These are phyloP conservation scores for Euryodendron excelsum DNA, from an alignment of 148 eudicot species.

Conservation along the genomic window DNA sequence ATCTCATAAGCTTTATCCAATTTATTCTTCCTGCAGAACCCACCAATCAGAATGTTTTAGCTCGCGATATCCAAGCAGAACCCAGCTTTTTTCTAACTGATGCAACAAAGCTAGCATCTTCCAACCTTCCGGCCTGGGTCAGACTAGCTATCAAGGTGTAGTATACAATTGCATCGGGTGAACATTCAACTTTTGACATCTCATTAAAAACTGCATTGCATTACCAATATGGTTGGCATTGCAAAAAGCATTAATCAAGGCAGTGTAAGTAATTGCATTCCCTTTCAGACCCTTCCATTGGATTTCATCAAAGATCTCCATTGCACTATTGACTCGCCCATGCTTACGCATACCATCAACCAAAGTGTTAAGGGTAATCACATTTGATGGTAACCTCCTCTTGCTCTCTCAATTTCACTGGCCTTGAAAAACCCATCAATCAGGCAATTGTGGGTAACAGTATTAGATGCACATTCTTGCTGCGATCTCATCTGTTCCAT, in stretches of 20 bases:
- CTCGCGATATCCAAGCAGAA: conserved; percentile 57
- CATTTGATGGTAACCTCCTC: conserved; percentile 47
- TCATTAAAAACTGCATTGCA: conserved; percentile 66
- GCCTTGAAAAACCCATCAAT: conserved; percentile 72
- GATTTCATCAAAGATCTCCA: conserved; percentile 56
- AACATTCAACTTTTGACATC: conserved; percentile 40
- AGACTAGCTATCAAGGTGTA: conserved; percentile 62
- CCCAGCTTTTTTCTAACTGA: conserved; percentile 58
- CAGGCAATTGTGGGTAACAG: conserved; percentile 60
- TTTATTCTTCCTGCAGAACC: conserved; percentile 62
- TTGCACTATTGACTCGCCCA: conserved; percentile 58
- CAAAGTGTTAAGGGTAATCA: conserved; percentile 59
- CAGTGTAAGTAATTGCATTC: conserved; percentile 57
- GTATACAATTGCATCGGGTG: conserved; percentile 68
- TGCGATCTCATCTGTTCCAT: conserved; percentile 62
- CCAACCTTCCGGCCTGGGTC: conserved; percentile 51
- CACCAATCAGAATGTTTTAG: conserved; percentile 68
- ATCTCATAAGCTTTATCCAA: conserved; percentile 48
- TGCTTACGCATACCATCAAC: conserved; percentile 70
- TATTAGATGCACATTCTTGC: conserved; percentile 43
- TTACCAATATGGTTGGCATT: conserved; percentile 54
- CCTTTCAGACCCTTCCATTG: conserved; percentile 55
- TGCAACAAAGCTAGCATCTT: conserved; percentile 51
- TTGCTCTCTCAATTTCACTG: conserved; percentile 48
- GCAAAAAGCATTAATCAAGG: conserved; percentile 63